phyloP scores from a whole-genome alignment of 1,284 basidiomycete genomes.

The Ganoderma lucidum region DNA sequence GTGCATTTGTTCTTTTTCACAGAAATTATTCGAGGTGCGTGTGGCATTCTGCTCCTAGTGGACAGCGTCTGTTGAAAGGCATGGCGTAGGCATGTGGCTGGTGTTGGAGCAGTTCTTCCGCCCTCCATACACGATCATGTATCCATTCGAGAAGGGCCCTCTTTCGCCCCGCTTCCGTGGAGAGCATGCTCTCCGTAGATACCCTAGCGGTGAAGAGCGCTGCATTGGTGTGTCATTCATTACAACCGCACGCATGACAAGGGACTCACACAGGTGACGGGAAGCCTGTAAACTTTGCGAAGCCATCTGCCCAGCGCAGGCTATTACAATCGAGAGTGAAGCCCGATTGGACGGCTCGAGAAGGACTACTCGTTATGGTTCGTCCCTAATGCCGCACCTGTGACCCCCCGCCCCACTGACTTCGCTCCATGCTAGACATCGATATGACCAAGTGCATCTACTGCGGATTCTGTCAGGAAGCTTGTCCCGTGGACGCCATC shows the following conservation, averaged over 20 bases:
- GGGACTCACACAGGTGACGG: slow-evolving; percentile 23
- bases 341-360: slow-evolving; percentile 95
- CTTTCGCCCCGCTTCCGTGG: slow-evolving; percentile 98
- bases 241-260: slow-evolving; percentile 9
- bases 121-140: slow-evolving; percentile 98
- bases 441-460: slow-evolving; percentile 99
- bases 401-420: slow-evolving; percentile 22
- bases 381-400: slow-evolving; percentile 30
- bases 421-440: slow-evolving; percentile 68
- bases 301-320: slow-evolving; percentile 99
- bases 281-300: slow-evolving; percentile 99
- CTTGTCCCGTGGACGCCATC: slow-evolving; percentile 99
- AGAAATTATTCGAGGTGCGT: slow-evolving; percentile 92
- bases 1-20: slow-evolving; percentile 98
- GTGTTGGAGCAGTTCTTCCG: slow-evolving; percentile 99
- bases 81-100: slow-evolving; percentile 92
- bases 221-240: slow-evolving; percentile 83
- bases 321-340: slow-evolving; percentile 99
- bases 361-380: slow-evolving; percentile 96
- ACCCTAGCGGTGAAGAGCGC: slow-evolving; percentile 98
- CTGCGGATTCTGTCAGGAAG: slow-evolving; percentile 98
- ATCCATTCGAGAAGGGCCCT: slow-evolving; percentile 98
- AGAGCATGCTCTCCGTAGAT: slow-evolving; percentile 97
- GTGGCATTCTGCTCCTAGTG: slow-evolving; percentile 6
- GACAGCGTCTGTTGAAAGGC: slow-evolving; percentile 16